Conservation (phyloP, 1,139 yeast species). For the Pneumocystis sp. region DNA sequence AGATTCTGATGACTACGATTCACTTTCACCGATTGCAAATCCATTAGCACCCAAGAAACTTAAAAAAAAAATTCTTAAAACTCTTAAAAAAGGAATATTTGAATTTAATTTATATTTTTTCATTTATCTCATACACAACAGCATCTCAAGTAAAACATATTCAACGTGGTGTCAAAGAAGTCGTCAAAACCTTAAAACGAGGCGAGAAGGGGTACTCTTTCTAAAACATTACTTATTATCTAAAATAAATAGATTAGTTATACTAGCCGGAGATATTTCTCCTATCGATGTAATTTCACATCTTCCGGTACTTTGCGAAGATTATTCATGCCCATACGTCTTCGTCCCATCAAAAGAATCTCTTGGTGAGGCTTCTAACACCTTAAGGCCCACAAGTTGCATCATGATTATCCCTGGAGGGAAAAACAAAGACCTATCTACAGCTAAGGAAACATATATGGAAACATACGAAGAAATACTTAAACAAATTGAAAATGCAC, state of each 20-base stretch:
- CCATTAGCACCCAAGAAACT: conserved; percentile 94
- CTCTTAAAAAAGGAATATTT: conserved; percentile 54
- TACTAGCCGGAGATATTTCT: conserved; percentile 94
- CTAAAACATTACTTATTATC: background rate
- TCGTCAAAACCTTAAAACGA: conserved; percentile 90
- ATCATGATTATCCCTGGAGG: conserved; percentile 97
- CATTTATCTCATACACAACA: conserved; percentile 4
- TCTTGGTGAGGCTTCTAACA: conserved; percentile 95
- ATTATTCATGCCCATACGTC: conserved; percentile 51
- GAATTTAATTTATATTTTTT: background rate
- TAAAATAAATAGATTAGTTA: conserved; percentile 35
- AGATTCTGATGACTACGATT: background rate
- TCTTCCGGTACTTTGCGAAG: conserved; percentile 94
- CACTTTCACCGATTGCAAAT: conserved; percentile 51
- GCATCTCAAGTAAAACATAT: conserved; percentile 97
- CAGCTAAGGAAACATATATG: conserved; percentile 63
- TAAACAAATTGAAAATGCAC: conserved; percentile 50
- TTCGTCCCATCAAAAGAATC: conserved; percentile 96
- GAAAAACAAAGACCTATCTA: conserved; percentile 64
- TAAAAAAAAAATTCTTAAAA: conserved; percentile 87
- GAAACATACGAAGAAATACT: conserved; percentile 87
- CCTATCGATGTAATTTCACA: conserved; percentile 97
- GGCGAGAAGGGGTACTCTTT: conserved; percentile 66
- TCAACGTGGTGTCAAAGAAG: conserved; percentile 97
- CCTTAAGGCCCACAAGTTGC: conserved; percentile 97